Base-by-base conservation (phyloP, 192 early-diverging fungal genomes). In the Allomyces macrogynus region DNA sequence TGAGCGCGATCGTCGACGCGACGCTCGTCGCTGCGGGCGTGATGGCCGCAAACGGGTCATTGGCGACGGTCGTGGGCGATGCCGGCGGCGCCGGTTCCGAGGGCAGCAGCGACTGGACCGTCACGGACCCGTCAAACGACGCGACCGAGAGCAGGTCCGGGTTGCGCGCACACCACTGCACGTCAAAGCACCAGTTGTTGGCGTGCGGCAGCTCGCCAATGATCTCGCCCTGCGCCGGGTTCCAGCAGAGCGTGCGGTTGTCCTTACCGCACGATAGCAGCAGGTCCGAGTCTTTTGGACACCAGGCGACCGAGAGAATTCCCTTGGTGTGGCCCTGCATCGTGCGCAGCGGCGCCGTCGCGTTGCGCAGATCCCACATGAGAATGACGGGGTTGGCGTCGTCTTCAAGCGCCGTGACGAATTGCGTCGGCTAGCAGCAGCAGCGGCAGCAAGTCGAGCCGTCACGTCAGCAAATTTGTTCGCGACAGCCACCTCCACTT, bases 341-440 rank as follows among this genome's bases (percentile, higher is more conserved):
- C 18, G 79, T 79, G 79, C 80, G 82, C 72, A 92, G 88, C 7
- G 95, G 92, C 14, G 95, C 91, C 67, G 89, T 83, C 20, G 91
- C 91, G 72, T 99, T 93, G 66, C 90, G 81, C 68, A 99, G 80
- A 75, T 99, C 93, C 95, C 95, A 99, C 61, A 97, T 78, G 61
- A 87, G 78, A 24, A 99, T 80, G 0, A 85, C 83, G 9, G 95
- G 92, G 70, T 83, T 88, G 64, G 73, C 80, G 67, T 99, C 95
- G 73, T 99, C 93, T 67, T 93, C 89, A 11, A 88, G 86, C 5
- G 90, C 88, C 32, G 92, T 90, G 23, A 92, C 86, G 54, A 99
- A 76, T 87, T 95, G 91, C 25, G 92, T 95, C 20, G 93, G 83
- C 82, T 90, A 69, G 24, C 25, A 68, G 20, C 26, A 63, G n/a